Evolutionary conservation across 2,329 filamentous ascomycete species (phyloP).

Genomic region (Ceratocystis cubensis): DNA sequence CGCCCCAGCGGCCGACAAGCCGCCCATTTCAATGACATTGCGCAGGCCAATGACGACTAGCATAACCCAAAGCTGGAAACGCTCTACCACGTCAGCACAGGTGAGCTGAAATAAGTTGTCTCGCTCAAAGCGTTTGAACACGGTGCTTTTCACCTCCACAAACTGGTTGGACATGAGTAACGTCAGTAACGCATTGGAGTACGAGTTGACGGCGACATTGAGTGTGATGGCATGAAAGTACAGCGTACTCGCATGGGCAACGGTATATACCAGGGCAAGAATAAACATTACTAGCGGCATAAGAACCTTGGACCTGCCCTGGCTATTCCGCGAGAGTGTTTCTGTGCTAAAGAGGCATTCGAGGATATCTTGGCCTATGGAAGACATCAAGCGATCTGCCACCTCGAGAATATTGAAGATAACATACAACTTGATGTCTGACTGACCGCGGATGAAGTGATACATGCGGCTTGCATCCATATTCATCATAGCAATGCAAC

Average conservation of each 20-base stretch:
- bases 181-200: constrained; percentile 88
- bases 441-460: constrained; percentile 89
- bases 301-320: constrained; percentile 82
- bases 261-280: constrained; percentile 75
- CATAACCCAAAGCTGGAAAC: constrained; percentile 97
- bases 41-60: constrained; percentile 89
- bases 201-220: constrained; percentile 96
- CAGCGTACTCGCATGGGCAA: constrained; percentile 71
- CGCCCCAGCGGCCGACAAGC: constrained; percentile 50
- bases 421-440: constrained; percentile 94
- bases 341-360: constrained; percentile 92
- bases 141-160: constrained; percentile 94
- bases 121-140: constrained; percentile 98
- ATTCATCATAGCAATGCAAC: constrained; percentile 72
- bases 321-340: constrained; percentile 73
- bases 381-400: constrained; percentile 76
- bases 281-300: constrained; percentile 85
- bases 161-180: constrained; percentile 95
- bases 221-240: constrained; percentile 98
- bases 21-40: constrained; percentile 91
- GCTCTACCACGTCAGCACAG: constrained; percentile 90
- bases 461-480: constrained; percentile 97
- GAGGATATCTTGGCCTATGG: constrained; percentile 87
- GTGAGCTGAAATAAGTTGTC: constrained; percentile 95
- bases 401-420: constrained; percentile 97